phyloP scores from a whole-genome alignment of 495 filamentous ascomycete species.

The Neurospora tetraspora region DNA sequence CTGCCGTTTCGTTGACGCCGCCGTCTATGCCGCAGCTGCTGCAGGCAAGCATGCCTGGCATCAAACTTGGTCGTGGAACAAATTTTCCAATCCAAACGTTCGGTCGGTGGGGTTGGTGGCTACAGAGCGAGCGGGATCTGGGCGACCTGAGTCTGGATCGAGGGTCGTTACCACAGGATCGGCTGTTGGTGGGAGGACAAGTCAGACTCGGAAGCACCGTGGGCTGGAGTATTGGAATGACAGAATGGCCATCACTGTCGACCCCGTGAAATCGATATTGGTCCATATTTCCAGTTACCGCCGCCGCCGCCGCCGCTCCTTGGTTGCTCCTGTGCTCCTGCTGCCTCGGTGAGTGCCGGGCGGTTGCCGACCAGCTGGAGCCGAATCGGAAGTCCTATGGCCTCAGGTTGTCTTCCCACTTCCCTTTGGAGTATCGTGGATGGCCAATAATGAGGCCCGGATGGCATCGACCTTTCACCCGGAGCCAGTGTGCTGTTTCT shows the following conservation, averaged over 20 bases:
- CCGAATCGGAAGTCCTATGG: not conserved
- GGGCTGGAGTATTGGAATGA: not conserved
- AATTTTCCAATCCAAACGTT: constrained; percentile 12
- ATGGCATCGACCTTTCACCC: not conserved
- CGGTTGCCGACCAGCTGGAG: not conserved
- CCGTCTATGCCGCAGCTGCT: not conserved
- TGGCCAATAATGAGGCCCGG: constrained; percentile 1
- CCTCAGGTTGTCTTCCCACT: not conserved
- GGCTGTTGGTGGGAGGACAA: not conserved
- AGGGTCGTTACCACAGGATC: not conserved
- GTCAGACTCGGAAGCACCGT: not conserved
- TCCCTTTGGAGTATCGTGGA: not conserved
- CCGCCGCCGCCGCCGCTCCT: not conserved
- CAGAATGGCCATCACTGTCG: not conserved
- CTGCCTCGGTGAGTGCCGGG: not conserved
- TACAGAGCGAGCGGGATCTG: not conserved
- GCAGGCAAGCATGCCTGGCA: not conserved
- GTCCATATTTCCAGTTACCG: not conserved
- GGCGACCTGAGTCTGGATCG: not conserved
- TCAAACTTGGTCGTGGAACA: constrained; percentile 6
- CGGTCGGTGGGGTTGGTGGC: constrained; percentile 11
- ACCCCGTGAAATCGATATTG: not conserved
- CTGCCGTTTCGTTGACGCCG: not conserved
- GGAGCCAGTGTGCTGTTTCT: not conserved
- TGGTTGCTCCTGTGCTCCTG: not conserved